Evolutionary conservation across 148 eudicot genomes (phyloP), one percentile per base, ranked within the genome.

Genomic region (Rhododendron vialii): DNA sequence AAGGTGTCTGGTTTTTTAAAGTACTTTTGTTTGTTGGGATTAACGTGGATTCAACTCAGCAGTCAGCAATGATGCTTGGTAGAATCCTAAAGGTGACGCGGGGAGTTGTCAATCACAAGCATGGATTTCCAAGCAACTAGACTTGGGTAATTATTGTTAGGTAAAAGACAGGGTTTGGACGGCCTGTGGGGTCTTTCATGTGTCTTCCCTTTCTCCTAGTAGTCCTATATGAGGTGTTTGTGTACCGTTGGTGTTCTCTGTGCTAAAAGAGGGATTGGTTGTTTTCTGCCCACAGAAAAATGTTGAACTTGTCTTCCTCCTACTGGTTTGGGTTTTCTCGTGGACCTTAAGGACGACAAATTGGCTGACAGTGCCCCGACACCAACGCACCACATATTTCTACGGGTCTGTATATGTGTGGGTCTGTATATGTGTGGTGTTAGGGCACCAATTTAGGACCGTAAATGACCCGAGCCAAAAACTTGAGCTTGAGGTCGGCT

Each of bases 31-130:
- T 78, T 26, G 81, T 78, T 45, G 81, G 81, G n/a, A 28, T 10
- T 43, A 41, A 78, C 17, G 81, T 78, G 81, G 81, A 78, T 26
- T 48, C 30, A 12, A 78, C 82, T 78, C 82, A 48, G 81, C 55
- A 24, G 57, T n/a, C 50, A 78, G 82, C 57, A 43, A 4, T 47
- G 57, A 47, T 50, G 33, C 10, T 10, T 12, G 57, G 82, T 45
- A 47, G 36, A 47, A 6, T 78, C 81, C 57, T 4, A 78, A 78
- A 47, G 82, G 59, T 48, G 35, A 48, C 57, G 3, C 0, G 30
- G 20, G 26, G 82, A 26, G 57, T 26, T 4, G 33, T 78, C 57
- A 45, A 12, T 38, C 48, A 24, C 48, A 3, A 43, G 2, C 50
- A 43, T 1, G 13, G 45, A 74, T 35, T 36, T 74, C 43, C 45